Conservation (phyloP, 2,329 filamentous ascomycete species). For the Fonsecaea nubica region DNA sequence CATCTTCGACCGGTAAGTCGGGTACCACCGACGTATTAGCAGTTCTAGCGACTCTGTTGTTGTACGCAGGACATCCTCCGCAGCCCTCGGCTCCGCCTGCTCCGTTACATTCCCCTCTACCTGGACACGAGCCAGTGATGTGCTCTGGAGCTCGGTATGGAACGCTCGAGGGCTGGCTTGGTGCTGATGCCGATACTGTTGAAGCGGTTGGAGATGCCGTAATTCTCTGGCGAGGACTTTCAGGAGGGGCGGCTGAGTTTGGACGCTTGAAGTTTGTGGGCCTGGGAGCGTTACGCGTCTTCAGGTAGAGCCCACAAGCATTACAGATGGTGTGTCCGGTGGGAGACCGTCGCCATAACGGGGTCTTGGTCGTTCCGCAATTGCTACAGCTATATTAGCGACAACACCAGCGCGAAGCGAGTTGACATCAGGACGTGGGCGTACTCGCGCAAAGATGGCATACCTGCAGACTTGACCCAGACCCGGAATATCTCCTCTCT, state of each 20-base stretch:
- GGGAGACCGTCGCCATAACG: conserved; percentile 91
- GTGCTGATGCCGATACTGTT: conserved; percentile 44
- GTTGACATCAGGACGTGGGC: conserved; percentile 45
- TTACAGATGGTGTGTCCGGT: conserved; percentile 96
- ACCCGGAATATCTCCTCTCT: conserved; percentile 30
- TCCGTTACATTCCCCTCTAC: conserved; percentile 92
- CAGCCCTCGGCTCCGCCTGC: conserved; percentile 95
- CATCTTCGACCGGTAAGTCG: conserved; percentile 9
- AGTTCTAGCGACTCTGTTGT: conserved; percentile 78
- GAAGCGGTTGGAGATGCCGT: conserved; percentile 34
- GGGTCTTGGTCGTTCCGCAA: conserved; percentile 91
- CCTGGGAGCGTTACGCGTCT: conserved; percentile 87
- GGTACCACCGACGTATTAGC: conserved; percentile 25
- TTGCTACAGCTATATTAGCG: conserved; percentile 67
- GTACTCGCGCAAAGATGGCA: conserved; percentile 33
- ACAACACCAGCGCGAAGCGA: not conserved
- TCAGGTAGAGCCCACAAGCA: conserved; percentile 92
- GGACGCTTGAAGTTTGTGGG: conserved; percentile 89
- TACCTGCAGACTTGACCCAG: conserved; percentile 42
- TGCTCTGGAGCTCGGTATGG: conserved; percentile 40
- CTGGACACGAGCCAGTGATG: conserved; percentile 85
- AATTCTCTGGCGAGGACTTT: conserved; percentile 31
- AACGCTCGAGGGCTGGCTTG: conserved; percentile 29
- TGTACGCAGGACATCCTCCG: conserved; percentile 94
- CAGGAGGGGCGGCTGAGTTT: conserved; percentile 44